Evolutionary conservation across 352 stramenopile species (phyloP).

Genomic region (Phytophthora litchii): DNA sequence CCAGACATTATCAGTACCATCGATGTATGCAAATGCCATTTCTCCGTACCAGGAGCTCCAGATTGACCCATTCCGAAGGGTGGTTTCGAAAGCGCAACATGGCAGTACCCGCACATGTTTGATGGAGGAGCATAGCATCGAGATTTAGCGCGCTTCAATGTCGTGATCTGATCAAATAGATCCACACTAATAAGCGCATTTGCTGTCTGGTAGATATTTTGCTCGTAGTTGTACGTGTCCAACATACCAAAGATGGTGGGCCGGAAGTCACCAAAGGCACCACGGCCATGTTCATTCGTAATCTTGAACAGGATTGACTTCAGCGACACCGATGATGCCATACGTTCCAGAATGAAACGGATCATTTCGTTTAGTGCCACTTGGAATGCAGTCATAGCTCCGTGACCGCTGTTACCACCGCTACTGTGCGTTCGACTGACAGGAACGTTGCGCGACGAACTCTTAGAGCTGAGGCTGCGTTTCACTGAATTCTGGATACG

Average conservation of each 20-base stretch:
- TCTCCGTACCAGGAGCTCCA: constrained; percentile 62
- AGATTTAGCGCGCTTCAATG: constrained; percentile 75
- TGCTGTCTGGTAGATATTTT: constrained; percentile 89
- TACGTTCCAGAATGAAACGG: constrained; percentile 93
- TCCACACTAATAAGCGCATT: constrained; percentile 85
- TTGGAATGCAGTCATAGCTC: constrained; percentile 87
- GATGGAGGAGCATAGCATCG: constrained; percentile 75
- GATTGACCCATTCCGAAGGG: constrained; percentile 88
- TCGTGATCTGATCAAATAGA: constrained; percentile 85
- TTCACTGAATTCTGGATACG: constrained; percentile 93
- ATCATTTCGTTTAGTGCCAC: constrained; percentile 93
- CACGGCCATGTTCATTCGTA: constrained; percentile 93
- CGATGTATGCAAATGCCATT: constrained; percentile 86
- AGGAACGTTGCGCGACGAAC: constrained; percentile 54
- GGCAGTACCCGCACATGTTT: constrained; percentile 82
- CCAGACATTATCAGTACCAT: constrained; percentile 84
- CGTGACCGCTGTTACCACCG: constrained; percentile 61
- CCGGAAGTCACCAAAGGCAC: constrained; percentile 93
- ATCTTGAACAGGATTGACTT: constrained; percentile 96
- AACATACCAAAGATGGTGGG: constrained; percentile 95
- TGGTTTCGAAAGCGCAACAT: constrained; percentile 79
- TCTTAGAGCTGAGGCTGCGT: constrained; percentile 83
- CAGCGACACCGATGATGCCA: constrained; percentile 93
- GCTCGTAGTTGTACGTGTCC: constrained; percentile 93
- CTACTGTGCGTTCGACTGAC: constrained; percentile 38